Base-by-base conservation (phyloP, 2,329 filamentous ascomycete species). In the Lecanicillium sp. region DNA sequence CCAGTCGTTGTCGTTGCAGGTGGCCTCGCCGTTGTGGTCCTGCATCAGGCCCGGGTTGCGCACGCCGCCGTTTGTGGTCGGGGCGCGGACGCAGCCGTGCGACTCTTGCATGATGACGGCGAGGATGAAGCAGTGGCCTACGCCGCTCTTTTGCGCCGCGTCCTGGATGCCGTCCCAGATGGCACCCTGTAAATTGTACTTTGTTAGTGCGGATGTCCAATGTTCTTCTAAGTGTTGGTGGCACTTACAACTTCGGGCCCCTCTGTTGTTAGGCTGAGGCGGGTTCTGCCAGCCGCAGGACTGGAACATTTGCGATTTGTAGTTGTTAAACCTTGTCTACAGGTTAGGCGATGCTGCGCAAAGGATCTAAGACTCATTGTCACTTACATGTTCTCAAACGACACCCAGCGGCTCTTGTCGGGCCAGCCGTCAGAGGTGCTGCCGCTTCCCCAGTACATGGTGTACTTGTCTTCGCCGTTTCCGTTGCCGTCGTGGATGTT, bases 81-180 rank as follows among this genome's bases (percentile, higher is more conserved):
- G 52, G 17, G 56, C 62, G 19, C 64, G 62, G 14, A 68, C 64
- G 48, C 65, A 68, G 29, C 65, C 65, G 41, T 57, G 58, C 44
- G 58, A 63, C 46, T 69, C 65, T 46, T 69, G 65, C 54, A 69
- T 57, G 28, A 68, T 45, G 41, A 68, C 53, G n/a, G 63, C 60
- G 12, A 69, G 52, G 44, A 69, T 63, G 44, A 65, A 64, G 34
- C 65, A 61, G 29, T 52, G 45, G 44, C 67, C 63, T 20, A 68
- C 49, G 13, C 49, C 45, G 0, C 51, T 47, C 6, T 42, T 36
- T 7, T 33, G 35, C 4, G 61, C 51, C 6, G 62, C 55, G 11
- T 46, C 36, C 35, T 57, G 42, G 40, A 68, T 65, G 34, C 52
- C 50, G 20, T 49, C 43, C 34, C 51, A 53, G 39, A 66, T 55